Evolutionary conservation across 192 early-diverging fungal genomes (phyloP), one percentile per base, ranked within the genome.

Genomic region (Gamsiella multidivaricata): DNA sequence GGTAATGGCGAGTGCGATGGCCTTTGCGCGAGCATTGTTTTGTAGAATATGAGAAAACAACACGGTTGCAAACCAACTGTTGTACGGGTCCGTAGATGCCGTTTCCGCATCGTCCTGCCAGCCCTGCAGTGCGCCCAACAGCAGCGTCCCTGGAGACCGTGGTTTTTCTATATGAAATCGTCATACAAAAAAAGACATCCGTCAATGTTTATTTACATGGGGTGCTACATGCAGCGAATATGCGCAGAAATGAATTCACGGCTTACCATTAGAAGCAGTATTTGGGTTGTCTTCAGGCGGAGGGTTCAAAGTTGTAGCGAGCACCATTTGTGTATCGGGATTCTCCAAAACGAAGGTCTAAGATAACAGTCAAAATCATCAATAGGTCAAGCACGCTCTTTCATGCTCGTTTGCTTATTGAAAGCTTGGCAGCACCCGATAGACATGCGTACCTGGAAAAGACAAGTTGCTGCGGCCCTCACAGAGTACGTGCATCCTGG

Each of bases 31-130:
- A 8, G 81, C 58, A 64, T 97, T 94, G 56, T 90, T 88, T 39
- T 82, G 79, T 10, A 98, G 70, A 34, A 95, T 88, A 37, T 95
- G 94, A 1, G 93, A 89, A 2, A 99, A 85, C 29, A 97, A 81
- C 11, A 90, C 86, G 0, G 92, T 88, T 1, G 96, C 92, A 82
- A 97, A 97, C 96, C 96, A 98, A 6, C 88, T 83, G 15, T 88
- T 87, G 80, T 93, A 97, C 20, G 94, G 92, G 61, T 99, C 96
- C 29, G 87, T 64, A 0, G 37, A 29, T 3, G 46, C 46, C 14
- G 54, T 33, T 36, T 69, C 80, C 2, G 78, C 76, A 18, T 90
- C 72, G 14, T 87, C 79, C 49, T 91, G 86, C 91, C 92, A 92
- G 63, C 92, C 88, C 11, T 96, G 86, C 37, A 98, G 80, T 3